Evolutionary conservation across 2,329 filamentous ascomycete species (phyloP).

Genomic region (Sporothrix brunneoviolacea): DNA sequence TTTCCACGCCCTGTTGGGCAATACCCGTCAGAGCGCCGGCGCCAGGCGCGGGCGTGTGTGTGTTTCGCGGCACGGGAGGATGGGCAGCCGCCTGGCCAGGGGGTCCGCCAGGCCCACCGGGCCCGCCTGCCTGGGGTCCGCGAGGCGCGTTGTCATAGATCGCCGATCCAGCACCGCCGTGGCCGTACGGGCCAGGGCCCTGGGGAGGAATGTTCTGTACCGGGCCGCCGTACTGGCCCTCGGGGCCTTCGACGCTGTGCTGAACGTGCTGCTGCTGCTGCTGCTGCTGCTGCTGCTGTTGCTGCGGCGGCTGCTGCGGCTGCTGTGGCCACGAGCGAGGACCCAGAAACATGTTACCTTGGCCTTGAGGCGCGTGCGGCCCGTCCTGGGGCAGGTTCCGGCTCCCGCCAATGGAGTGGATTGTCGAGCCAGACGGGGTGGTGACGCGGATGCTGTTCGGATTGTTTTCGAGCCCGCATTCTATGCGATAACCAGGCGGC

Average conservation of each 20-base stretch:
- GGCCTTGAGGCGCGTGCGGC: constrained; percentile 28
- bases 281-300: constrained; percentile 49
- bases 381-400: constrained; percentile 42
- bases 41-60: constrained; percentile 48
- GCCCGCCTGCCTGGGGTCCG: constrained; percentile 6
- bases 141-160: constrained; percentile 15
- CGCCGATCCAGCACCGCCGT: constrained; percentile 1
- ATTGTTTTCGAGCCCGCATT: constrained; percentile 89
- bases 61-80: constrained; percentile 43
- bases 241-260: constrained; percentile 56
- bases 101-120: not conserved
- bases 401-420: constrained; percentile 67
- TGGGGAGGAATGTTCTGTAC: constrained; percentile 41
- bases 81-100: constrained; percentile 26
- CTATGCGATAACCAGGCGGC: constrained; percentile 90
- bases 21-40: constrained; percentile 54
- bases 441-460: constrained; percentile 95
- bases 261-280: constrained; percentile 53
- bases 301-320: constrained; percentile 51
- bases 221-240: constrained; percentile 54
- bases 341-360: constrained; percentile 39
- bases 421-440: constrained; percentile 94
- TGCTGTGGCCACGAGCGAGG: constrained; percentile 25
- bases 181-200: constrained; percentile 25
- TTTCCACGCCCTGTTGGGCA: constrained; percentile 62